Percentiles rank a stretch among this genome's conserved stretches.
These are phyloP conservation scores for Cyathus striatus DNA, from an alignment of 768 basidiomycete genomes.

Conservation along the genomic window DNA sequence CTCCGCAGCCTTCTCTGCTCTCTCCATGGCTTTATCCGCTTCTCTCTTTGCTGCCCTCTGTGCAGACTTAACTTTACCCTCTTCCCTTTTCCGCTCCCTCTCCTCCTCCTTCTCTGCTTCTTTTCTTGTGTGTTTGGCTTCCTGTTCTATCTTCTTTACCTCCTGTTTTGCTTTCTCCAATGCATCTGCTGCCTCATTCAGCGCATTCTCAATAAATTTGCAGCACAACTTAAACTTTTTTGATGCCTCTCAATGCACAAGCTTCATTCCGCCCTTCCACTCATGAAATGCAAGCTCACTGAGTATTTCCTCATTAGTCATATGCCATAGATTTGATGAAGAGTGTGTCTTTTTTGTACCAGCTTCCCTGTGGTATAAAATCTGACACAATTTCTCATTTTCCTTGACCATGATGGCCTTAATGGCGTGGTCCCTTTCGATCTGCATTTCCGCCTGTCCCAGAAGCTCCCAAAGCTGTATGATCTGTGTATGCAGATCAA, in stretches of 20 bases:
- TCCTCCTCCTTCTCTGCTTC: conserved; percentile 4
- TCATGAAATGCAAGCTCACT: conserved; percentile 8
- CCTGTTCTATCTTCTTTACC: conserved; percentile 3
- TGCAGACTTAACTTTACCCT: conserved; percentile 1
- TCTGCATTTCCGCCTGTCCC: conserved; percentile 7
- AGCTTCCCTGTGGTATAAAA: conserved; percentile 11
- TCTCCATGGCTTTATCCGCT: conserved; percentile 1
- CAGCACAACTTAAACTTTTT: conserved; percentile 5
- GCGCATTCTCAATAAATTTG: conserved; percentile 4
- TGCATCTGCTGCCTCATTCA: conserved; percentile 6
- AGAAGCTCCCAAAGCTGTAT: conserved; percentile 9
- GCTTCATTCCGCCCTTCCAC: conserved; percentile 3
- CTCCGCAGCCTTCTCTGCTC: conserved; percentile 1
- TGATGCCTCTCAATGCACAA: conserved; percentile 3
- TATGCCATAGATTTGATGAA: conserved; percentile 11
- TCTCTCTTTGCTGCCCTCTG: conserved; percentile 5
- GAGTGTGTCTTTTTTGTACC: conserved; percentile 5
- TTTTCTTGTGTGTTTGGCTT: conserved; percentile 6
- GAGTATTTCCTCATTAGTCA: conserved; percentile 14
- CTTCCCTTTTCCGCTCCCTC: conserved; percentile 1
- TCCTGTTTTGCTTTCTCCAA: conserved; percentile 6
- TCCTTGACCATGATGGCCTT: conserved; percentile 21
- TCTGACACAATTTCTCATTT: conserved; percentile 17
- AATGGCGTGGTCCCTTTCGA: conserved; percentile 14
- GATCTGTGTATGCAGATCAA: conserved; percentile 6